phyloP scores from a whole-genome alignment of 768 basidiomycete species.

The Termitomyces sp. region DNA sequence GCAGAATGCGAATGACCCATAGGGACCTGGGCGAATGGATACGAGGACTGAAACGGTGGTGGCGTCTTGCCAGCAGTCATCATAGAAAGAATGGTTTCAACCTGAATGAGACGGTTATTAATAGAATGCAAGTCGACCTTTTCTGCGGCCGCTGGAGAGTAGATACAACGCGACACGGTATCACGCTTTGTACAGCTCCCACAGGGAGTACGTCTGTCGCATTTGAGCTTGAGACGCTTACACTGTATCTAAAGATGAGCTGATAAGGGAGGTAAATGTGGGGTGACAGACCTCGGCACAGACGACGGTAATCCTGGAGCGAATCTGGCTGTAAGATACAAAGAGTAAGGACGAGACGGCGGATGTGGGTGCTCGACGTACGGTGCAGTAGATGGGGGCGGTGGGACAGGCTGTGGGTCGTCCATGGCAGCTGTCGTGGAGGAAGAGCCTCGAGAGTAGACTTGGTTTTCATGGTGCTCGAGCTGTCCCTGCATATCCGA shows the following conservation, averaged over 20 bases:
- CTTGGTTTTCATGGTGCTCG: slow-evolving; percentile 12
- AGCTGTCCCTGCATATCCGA: slow-evolving; percentile 14
- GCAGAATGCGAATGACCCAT: slow-evolving; percentile 11
- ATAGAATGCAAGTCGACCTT: slow-evolving; percentile 85
- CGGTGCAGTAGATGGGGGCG: slow-evolving; percentile 13
- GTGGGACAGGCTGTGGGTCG: slow-evolving; percentile 7
- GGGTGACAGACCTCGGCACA: slow-evolving; percentile 60
- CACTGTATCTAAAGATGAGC: slow-evolving; percentile 42
- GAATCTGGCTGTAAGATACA: slow-evolving; percentile 46
- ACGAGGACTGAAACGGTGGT: slow-evolving; percentile 30
- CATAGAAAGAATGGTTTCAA: slow-evolving; percentile 57
- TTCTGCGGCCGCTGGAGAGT: slow-evolving; percentile 79
- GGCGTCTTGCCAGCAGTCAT: slow-evolving; percentile 35
- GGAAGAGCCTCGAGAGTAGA: slow-evolving; percentile 2
- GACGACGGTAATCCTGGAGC: slow-evolving; percentile 74
- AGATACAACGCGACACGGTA: slow-evolving; percentile 65
- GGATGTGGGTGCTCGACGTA: slow-evolving; percentile 6
- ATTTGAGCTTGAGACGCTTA: slow-evolving; percentile 84
- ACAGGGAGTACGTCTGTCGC: slow-evolving; percentile 75
- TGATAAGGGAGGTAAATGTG: not conserved
- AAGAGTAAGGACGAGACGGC: not conserved
- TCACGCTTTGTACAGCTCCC: slow-evolving; percentile 77
- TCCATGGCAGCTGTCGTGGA: slow-evolving; percentile 15
- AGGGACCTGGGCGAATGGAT: slow-evolving; percentile 22
- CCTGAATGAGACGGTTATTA: slow-evolving; percentile 70